A percentile compares a stretch with the other conserved stretches of the same genome.
Evolutionary conservation across 495 filamentous ascomycete genomes (phyloP).

Genomic region (Penicillium riverlandense): DNA sequence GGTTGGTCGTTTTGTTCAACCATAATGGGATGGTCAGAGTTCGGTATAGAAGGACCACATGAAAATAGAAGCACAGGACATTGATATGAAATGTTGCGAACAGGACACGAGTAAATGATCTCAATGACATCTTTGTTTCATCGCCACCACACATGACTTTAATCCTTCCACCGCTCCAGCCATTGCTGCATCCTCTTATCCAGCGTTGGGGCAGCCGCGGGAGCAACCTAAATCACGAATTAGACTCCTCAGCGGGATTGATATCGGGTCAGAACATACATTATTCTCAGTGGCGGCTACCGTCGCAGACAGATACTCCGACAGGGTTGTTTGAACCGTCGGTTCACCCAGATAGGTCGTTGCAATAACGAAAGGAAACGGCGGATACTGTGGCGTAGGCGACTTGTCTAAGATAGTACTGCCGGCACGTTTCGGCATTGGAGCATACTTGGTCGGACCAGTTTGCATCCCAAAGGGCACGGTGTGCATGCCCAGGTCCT

Average conservation of each 20-base stretch:
- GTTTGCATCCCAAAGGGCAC: constrained; percentile 58
- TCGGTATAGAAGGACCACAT: too few relatives aligned
- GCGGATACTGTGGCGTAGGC: constrained; percentile 51
- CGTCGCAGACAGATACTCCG: constrained; percentile 49
- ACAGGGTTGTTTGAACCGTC: constrained; percentile 54
- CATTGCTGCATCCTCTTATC: constrained; percentile 26
- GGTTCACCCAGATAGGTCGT: constrained; percentile 48
- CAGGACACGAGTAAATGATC: not conserved
- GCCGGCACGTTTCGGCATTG: constrained; percentile 61
- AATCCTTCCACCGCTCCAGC: constrained; percentile 29
- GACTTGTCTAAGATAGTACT: constrained; percentile 56
- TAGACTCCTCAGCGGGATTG: not conserved
- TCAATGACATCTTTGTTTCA: not conserved
- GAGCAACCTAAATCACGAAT: constrained; percentile 22
- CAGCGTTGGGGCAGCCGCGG: constrained; percentile 23
- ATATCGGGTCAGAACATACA: constrained; percentile 33
- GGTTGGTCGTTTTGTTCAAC: too few relatives aligned
- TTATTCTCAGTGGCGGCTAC: constrained; percentile 55
- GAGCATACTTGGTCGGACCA: constrained; percentile 61
- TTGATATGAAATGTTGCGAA: not conserved
- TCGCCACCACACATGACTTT: not conserved
- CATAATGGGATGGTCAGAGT: too few relatives aligned
- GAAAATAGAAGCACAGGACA: too few relatives aligned
- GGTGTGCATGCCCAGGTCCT: constrained; percentile 28
- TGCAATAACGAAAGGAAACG: constrained; percentile 53